These are phyloP conservation scores for Globisporangium megalacanthum DNA, from an alignment of 352 stramenopile species.

Conservation along the genomic window DNA sequence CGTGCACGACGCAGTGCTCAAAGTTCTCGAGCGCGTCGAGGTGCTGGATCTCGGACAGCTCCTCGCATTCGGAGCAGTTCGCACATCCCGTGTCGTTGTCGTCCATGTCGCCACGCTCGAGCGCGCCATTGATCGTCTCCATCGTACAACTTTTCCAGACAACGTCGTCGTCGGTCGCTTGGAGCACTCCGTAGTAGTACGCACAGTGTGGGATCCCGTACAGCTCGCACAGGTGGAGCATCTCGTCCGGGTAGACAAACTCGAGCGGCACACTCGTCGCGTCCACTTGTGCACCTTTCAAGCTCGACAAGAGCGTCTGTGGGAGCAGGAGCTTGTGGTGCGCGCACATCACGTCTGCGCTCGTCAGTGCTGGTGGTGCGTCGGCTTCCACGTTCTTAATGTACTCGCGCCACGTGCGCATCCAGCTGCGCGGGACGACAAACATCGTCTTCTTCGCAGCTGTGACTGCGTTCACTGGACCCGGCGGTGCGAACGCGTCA, in stretches of 20 bases:
- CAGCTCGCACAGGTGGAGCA: conserved; percentile 46
- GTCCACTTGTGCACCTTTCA: conserved; percentile 37
- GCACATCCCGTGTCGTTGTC: conserved; percentile 16
- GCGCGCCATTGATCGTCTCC: conserved; percentile 4
- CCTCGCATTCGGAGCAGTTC: conserved; percentile 49
- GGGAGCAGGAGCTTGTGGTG: conserved; percentile 56
- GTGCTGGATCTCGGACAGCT: conserved; percentile 28
- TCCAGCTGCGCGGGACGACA: conserved; percentile 52
- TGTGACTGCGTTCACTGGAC: conserved; percentile 19
- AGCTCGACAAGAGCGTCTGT: conserved; percentile 30
- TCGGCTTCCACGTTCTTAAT: conserved; percentile 62
- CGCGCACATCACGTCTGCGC: conserved; percentile 33
- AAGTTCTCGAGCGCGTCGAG: conserved; percentile 61
- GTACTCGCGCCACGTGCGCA: conserved; percentile 59
- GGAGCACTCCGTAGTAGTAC: conserved; percentile 47
- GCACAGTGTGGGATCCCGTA: conserved; percentile 42
- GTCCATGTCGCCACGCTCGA: conserved; percentile 6
- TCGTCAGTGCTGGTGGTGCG: conserved; percentile 24
- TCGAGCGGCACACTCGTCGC: conserved; percentile 44
- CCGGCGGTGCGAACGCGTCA: conserved; percentile 41
- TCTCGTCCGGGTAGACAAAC: conserved; percentile 54
- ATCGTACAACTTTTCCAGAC: conserved; percentile 45
- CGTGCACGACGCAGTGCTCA: conserved; percentile 44
- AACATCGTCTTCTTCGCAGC: conserved; percentile 35
- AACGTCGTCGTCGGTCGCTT: conserved; percentile 16